A percentile compares a stretch with the other conserved stretches of the same genome.
Conservation (phyloP, 129 eudicot genomes). For the Lactuca sativa region DNA sequence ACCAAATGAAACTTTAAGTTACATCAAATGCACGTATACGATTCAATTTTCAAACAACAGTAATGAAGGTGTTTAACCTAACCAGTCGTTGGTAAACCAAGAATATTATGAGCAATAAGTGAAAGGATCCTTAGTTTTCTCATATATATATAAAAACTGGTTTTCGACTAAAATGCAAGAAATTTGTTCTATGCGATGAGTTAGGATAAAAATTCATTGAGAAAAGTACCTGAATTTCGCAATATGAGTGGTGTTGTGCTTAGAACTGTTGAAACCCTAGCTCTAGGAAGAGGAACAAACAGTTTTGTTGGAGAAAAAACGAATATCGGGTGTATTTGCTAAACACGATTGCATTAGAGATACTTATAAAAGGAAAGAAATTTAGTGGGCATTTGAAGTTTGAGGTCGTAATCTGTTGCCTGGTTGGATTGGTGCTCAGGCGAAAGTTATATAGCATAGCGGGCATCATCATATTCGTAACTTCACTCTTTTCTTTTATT, state of each 20-base stretch:
- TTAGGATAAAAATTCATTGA: not conserved
- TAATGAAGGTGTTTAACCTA: too few relatives aligned
- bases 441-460: too few relatives aligned
- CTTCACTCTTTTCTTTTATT: too few relatives aligned
- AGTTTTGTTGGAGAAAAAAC: not conserved
- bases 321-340: not conserved
- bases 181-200: not conserved
- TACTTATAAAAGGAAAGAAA: too few relatives aligned
- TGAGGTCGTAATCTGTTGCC: not conserved
- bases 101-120: not conserved
- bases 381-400: not conserved
- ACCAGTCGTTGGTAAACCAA: not conserved
- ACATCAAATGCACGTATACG: not conserved
- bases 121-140: not conserved
- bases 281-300: not conserved
- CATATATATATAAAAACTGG: not conserved
- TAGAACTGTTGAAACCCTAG: slow-evolving; percentile 22
- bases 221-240: slow-evolving; percentile 18
- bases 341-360: not conserved
- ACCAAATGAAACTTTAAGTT: not conserved
- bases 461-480: too few relatives aligned
- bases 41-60: not conserved
- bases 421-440: too few relatives aligned
- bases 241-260: not conserved
- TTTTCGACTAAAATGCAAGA: not conserved